Percentiles rank a stretch among this genome's conserved stretches.
These are phyloP conservation scores for Pezicula rhizophila DNA, from an alignment of 2,329 filamentous ascomycete species.

Conservation along the genomic window DNA sequence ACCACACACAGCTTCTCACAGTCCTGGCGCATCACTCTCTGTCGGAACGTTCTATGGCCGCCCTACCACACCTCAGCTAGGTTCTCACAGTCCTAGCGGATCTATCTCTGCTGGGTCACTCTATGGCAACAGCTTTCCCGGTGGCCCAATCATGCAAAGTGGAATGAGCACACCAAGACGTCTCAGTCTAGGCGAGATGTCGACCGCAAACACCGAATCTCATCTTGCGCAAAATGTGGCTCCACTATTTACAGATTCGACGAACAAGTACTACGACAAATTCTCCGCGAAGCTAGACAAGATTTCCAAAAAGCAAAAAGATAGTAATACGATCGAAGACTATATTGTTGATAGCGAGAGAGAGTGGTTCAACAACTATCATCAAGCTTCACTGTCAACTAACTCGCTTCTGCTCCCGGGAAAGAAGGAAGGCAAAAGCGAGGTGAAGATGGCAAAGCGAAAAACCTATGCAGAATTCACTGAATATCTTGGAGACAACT, in stretches of 20 bases:
- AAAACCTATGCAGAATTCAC: background rate
- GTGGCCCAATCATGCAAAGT: background rate
- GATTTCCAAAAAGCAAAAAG: conserved; percentile 40
- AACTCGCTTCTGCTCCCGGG: background rate
- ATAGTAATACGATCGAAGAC: conserved; percentile 55
- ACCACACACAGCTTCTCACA: background rate
- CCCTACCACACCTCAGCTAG: background rate
- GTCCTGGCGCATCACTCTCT: background rate
- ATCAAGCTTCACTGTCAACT: conserved; percentile 34
- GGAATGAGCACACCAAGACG: background rate
- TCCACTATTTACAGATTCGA: conserved; percentile 60
- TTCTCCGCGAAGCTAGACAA: conserved; percentile 51
- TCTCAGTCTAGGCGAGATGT: background rate
- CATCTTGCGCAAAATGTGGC: conserved; percentile 59
- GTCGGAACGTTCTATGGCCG: background rate
- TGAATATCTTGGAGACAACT: conserved; percentile 34
- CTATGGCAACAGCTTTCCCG: background rate
- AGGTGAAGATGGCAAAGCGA: conserved; percentile 45
- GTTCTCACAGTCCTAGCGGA: background rate
- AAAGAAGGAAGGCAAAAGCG: background rate
- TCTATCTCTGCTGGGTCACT: background rate
- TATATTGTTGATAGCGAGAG: conserved; percentile 61
- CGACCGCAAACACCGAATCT: conserved; percentile 51
- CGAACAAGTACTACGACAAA: conserved; percentile 51
- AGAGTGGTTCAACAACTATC: conserved; percentile 55